These are phyloP conservation scores for Dactylis glomerata DNA, from an alignment of 176 grass and related monocot species.

Conservation along the genomic window DNA sequence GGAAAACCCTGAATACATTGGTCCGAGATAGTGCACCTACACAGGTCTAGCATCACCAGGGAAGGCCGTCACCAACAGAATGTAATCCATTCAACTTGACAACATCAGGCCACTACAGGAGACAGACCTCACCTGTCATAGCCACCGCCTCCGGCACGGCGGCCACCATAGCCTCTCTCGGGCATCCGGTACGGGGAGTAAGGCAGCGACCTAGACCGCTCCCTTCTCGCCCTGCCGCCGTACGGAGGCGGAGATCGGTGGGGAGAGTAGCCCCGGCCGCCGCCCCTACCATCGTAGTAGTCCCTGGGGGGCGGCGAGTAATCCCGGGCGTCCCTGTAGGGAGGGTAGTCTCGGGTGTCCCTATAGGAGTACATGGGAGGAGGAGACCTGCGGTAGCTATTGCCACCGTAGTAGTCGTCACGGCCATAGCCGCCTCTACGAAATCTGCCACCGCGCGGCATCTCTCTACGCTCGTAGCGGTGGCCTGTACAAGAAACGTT, in stretches of 20 bases:
- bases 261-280: conserved; percentile 54
- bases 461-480: conserved; percentile 38
- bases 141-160: conserved; percentile 34
- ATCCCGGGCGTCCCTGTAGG: conserved; percentile 36
- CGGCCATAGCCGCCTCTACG: conserved; percentile 54
- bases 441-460: conserved; percentile 45
- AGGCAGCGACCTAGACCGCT: conserved; percentile 40
- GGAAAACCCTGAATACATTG: neutral
- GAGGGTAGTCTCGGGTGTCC: conserved; percentile 43
- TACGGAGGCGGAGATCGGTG: conserved; percentile 39
- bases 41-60: conserved; percentile 21
- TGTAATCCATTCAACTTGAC: neutral
- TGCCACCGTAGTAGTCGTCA: conserved; percentile 61
- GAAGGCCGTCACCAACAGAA: neutral
- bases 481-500: conserved; percentile 25
- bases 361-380: conserved; percentile 54
- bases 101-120: neutral
- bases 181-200: conserved; percentile 42
- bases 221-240: conserved; percentile 46
- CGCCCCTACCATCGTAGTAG: conserved; percentile 40
- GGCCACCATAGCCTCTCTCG: conserved; percentile 47
- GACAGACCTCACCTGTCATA: conserved; percentile 35
- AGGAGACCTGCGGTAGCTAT: conserved; percentile 56
- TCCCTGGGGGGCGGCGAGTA: too few species aligned
- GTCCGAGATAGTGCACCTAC: conserved; percentile 1